phyloP scores from a whole-genome alignment of 495 filamentous ascomycete species.

The Lasiosphaeris hirsuta region DNA sequence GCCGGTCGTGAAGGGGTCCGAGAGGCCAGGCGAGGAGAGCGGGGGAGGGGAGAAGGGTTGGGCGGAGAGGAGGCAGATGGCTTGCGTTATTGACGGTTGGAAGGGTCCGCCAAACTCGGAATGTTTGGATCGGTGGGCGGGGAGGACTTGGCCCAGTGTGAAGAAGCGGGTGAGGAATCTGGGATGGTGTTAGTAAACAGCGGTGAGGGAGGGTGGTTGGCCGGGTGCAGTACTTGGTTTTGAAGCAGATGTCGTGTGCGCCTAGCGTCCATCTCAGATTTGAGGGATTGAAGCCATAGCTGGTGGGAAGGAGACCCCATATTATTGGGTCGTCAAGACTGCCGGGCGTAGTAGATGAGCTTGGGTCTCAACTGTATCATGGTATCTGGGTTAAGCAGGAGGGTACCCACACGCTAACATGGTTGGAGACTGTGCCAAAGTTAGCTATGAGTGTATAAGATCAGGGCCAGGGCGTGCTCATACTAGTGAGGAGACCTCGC shows the following conservation, averaged over 20 bases:
- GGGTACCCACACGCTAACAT: conserved; percentile 85
- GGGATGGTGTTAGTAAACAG: background rate
- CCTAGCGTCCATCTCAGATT: conserved; percentile 84
- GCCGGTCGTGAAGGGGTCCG: conserved; percentile 58
- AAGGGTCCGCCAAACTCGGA: conserved; percentile 74
- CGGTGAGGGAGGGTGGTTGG: background rate
- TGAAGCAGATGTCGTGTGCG: conserved; percentile 91
- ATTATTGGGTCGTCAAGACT: conserved; percentile 93
- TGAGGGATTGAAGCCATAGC: conserved; percentile 62
- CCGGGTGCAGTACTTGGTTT: conserved; percentile 52
- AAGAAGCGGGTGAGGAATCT: conserved; percentile 69
- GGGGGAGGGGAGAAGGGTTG: conserved; percentile 45
- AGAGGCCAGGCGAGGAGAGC: conserved; percentile 37
- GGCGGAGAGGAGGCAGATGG: conserved; percentile 75
- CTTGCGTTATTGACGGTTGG: conserved; percentile 83
- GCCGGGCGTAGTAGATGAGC: conserved; percentile 13
- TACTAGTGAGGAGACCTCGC: conserved; percentile 84
- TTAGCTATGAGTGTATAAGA: background rate
- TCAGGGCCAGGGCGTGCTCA: conserved; percentile 1
- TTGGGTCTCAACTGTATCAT: background rate
- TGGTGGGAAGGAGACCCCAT: conserved; percentile 80
- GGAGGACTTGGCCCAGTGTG: conserved; percentile 79
- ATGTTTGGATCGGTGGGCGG: conserved; percentile 76
- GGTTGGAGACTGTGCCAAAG: conserved; percentile 75
- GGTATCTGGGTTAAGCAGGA: conserved; percentile 18